Conservation (phyloP, 2,329 filamentous ascomycete species). For the Pseudovirgaria hyperparasitica region DNA sequence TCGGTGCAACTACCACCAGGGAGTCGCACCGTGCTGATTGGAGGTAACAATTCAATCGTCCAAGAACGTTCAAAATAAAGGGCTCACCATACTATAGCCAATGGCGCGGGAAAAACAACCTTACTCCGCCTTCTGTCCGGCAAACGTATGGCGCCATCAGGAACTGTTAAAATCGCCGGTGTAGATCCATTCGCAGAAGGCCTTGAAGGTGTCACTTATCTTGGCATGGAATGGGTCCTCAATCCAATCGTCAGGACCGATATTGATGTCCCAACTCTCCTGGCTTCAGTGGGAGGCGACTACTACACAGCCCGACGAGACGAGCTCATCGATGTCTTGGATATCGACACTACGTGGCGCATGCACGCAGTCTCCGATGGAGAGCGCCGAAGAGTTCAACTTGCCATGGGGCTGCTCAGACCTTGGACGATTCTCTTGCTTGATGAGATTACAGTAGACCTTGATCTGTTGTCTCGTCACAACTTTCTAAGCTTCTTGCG, state of each 20-base stretch:
- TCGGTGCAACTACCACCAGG: constrained; percentile 64
- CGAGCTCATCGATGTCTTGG: constrained; percentile 75
- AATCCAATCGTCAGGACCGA: constrained; percentile 94
- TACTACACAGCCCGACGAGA: constrained; percentile 71
- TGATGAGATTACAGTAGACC: constrained; percentile 93
- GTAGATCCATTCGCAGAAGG: constrained; percentile 85
- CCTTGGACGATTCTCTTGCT: constrained; percentile 86
- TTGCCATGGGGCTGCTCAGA: constrained; percentile 86
- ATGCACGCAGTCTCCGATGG: constrained; percentile 95
- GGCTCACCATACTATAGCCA: constrained; percentile 42
- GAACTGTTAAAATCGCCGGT: constrained; percentile 64
- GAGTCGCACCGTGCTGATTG: constrained; percentile 82
- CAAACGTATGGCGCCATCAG: constrained; percentile 75
- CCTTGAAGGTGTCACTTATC: constrained; percentile 89
- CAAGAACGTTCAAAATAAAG: constrained; percentile 7
- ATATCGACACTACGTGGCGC: constrained; percentile 84
- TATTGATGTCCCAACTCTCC: constrained; percentile 78
- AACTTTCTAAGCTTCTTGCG: constrained; percentile 82
- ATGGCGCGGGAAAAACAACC: constrained; percentile 95
- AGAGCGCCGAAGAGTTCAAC: constrained; percentile 79
- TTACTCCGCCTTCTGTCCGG: constrained; percentile 87
- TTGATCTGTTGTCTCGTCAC: constrained; percentile 74
- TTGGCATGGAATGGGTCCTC: constrained; percentile 94
- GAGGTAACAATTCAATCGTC: constrained; percentile 38
- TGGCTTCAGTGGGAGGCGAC: constrained; percentile 76